phyloP scores from a whole-genome alignment of 768 basidiomycete genomes.

The Russula olivacea region DNA sequence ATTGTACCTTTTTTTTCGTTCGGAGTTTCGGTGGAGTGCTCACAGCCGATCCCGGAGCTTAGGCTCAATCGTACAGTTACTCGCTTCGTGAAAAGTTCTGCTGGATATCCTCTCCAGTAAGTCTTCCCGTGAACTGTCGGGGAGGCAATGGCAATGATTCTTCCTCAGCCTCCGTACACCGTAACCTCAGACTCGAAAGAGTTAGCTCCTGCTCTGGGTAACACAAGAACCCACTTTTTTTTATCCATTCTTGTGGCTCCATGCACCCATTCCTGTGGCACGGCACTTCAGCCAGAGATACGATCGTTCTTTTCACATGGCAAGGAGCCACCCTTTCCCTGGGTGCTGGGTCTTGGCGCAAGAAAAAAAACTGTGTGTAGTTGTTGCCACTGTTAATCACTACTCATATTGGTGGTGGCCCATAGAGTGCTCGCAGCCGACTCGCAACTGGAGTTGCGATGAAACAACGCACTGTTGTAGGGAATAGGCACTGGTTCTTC shows the following conservation, averaged over 20 bases:
- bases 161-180: neutral
- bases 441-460: neutral
- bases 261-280: neutral
- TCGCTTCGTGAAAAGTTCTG: no score
- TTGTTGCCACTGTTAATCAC: neutral
- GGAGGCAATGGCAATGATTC: neutral
- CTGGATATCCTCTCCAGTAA: no score
- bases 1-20: neutral
- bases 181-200: neutral
- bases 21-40: neutral
- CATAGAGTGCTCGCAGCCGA: neutral
- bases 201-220: no score
- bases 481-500: neutral
- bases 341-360: neutral
- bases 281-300: neutral
- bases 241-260: neutral
- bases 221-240: neutral
- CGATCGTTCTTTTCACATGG: neutral
- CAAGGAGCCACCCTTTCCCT: neutral
- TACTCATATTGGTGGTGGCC: neutral
- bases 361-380: neutral
- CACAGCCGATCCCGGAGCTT: neutral
- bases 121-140: no score
- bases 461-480: neutral
- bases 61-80: no score